A percentile compares a stretch with the other conserved stretches of the same genome.
phyloP scores from a whole-genome alignment of 78 protist genomes.

The Thecamonas trahens region DNA sequence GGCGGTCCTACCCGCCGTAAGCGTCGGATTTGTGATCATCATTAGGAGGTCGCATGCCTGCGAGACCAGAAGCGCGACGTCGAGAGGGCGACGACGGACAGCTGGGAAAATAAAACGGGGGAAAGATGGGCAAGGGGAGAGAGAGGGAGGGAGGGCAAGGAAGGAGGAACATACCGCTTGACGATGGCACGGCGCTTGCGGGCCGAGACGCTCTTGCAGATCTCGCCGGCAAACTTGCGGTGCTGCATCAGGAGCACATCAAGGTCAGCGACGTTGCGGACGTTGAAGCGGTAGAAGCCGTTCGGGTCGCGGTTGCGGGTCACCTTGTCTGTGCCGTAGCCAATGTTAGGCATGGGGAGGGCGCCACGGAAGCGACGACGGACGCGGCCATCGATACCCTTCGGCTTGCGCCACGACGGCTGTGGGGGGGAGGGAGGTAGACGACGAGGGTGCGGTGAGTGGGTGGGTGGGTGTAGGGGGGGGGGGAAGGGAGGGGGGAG shows the following conservation, averaged over 20 bases:
- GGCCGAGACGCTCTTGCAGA: constrained; percentile 85
- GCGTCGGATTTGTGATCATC: too few species aligned
- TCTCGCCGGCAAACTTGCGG: constrained; percentile 92
- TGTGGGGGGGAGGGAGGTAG: constrained; percentile 3
- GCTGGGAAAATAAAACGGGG: too few species aligned
- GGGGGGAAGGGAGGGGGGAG: background rate
- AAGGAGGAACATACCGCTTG: too few species aligned
- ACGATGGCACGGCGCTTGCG: constrained; percentile 80
- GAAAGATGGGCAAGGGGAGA: too few species aligned
- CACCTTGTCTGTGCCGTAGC: constrained; percentile 86
- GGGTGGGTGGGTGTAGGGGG: too few species aligned
- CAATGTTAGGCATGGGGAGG: constrained; percentile 72
- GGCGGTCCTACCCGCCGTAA: too few species aligned
- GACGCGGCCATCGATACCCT: constrained; percentile 95
- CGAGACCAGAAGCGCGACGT: too few species aligned
- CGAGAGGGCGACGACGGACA: too few species aligned
- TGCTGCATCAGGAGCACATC: constrained; percentile 95
- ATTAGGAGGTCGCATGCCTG: too few species aligned
- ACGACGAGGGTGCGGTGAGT: background rate
- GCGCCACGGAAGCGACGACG: constrained; percentile 89
- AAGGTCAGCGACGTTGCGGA: constrained; percentile 85
- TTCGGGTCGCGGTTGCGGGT: constrained; percentile 65
- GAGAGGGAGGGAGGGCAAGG: too few species aligned
- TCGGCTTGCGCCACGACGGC: constrained; percentile 86
- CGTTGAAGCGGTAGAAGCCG: constrained; percentile 85